Percentiles rank a stretch among this genome's conserved stretches.
These are phyloP conservation scores for Candida wancherniae DNA, from an alignment of 805 yeast species.

Conservation along the genomic window DNA sequence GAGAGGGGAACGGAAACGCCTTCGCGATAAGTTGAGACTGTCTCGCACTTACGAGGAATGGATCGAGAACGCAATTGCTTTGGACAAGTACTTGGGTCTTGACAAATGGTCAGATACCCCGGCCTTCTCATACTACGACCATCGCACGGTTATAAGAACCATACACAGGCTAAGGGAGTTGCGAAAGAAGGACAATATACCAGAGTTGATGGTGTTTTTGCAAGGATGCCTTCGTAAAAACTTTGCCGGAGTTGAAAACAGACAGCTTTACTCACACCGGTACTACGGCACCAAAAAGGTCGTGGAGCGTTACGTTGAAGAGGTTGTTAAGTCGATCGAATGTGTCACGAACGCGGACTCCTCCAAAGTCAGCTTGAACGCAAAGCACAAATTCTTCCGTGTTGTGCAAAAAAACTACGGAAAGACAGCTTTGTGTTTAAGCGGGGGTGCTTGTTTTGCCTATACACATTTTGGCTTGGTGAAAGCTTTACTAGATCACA, in stretches of 20 bases:
- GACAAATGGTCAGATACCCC: conserved; percentile 62
- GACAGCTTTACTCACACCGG: conserved; percentile 65
- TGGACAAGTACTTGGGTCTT: conserved; percentile 57
- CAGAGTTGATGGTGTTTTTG: conserved; percentile 49
- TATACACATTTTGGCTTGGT: conserved; percentile 74
- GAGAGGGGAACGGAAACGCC: conserved; percentile 50
- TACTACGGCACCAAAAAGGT: conserved; percentile 69
- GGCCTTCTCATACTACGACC: conserved; percentile 63
- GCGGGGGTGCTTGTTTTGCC: conserved; percentile 80
- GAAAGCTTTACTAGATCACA: conserved; percentile 64
- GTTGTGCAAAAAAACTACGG: conserved; percentile 63
- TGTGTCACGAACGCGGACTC: conserved; percentile 33
- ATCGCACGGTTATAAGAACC: conserved; percentile 50
- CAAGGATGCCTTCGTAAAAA: conserved; percentile 68
- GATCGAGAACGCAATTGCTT: conserved; percentile 49
- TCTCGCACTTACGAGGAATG: conserved; percentile 58
- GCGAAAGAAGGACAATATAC: conserved; percentile 26
- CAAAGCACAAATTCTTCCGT: conserved; percentile 51
- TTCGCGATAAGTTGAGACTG: conserved; percentile 46
- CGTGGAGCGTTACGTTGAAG: conserved; percentile 50
- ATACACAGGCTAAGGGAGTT: conserved; percentile 37
- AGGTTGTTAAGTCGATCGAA: conserved; percentile 47
- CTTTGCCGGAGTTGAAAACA: conserved; percentile 75
- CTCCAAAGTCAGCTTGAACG: conserved; percentile 28
- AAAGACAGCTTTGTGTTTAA: conserved; percentile 62